Conservation (phyloP, 805 yeast species). For the Yamadazyma kitorensis region DNA sequence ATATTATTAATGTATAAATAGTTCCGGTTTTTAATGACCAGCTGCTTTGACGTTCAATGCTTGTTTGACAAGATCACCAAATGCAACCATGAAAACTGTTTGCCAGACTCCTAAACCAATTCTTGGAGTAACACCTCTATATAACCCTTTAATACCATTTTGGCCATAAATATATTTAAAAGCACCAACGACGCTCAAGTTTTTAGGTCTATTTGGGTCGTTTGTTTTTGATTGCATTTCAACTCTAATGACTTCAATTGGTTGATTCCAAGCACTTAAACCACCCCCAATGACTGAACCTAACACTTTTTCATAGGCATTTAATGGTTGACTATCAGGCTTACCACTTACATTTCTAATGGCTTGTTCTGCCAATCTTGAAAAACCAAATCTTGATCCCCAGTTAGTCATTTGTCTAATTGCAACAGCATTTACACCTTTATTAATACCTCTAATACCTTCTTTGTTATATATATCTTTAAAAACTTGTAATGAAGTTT, state of each 20-base stretch:
- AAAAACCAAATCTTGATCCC: slow-evolving; percentile 96
- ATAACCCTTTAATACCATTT: slow-evolving; percentile 86
- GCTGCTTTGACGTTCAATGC: slow-evolving; percentile 41
- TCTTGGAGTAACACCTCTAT: slow-evolving; percentile 96
- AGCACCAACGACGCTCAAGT: slow-evolving; percentile 73
- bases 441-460: slow-evolving; percentile 92
- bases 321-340: slow-evolving; percentile 54
- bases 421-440: slow-evolving; percentile 99
- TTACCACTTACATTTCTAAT: slow-evolving; percentile 67
- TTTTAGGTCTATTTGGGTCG: slow-evolving; percentile 95
- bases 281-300: slow-evolving; percentile 96
- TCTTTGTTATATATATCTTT: slow-evolving; percentile 78
- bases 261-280: slow-evolving; percentile 97
- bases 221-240: slow-evolving; percentile 96
- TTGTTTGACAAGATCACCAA: slow-evolving; percentile 75
- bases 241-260: slow-evolving; percentile 95
- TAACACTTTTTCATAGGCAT: slow-evolving; percentile 74
- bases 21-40: slow-evolving; percentile 26
- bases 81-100: slow-evolving; percentile 96
- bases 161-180: slow-evolving; percentile 77
- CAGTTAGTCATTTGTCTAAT: slow-evolving; percentile 98
- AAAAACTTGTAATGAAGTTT: slow-evolving; percentile 82
- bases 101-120: slow-evolving; percentile 97
- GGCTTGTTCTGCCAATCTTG: slow-evolving; percentile 85
- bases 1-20: slow-evolving; percentile 4